phyloP scores from a whole-genome alignment of 208 protist genomes.

The Acanthamoeba royreba region DNA sequence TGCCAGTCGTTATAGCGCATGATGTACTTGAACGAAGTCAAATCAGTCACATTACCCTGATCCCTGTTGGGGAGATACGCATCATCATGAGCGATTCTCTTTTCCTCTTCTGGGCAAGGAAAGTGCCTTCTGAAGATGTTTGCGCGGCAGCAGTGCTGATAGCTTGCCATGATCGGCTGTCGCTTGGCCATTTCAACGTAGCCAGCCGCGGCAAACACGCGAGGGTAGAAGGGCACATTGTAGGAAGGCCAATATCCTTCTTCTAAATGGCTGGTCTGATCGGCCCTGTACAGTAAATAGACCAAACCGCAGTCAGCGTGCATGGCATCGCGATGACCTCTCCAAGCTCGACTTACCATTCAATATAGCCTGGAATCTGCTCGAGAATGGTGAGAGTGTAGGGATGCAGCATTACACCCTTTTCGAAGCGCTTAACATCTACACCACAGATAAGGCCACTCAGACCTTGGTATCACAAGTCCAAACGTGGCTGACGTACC shows the following conservation, averaged over 20 bases:
- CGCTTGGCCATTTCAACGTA: neutral
- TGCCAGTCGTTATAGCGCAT: conserved; percentile 63
- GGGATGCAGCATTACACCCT: neutral
- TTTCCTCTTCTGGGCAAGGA: neutral
- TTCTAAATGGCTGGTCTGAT: conserved; percentile 45
- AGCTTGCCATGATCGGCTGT: neutral
- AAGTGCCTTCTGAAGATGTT: neutral
- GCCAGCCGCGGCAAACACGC: conserved; percentile 53
- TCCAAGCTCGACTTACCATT: neutral
- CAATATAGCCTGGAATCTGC: conserved; percentile 59
- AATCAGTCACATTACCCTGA: conserved; percentile 46
- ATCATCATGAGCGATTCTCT: neutral
- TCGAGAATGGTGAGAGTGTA: conserved; percentile 61
- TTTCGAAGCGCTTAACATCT: neutral
- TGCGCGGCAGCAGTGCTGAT: neutral
- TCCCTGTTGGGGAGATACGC: conserved; percentile 62
- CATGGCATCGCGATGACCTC: too few relatives aligned
- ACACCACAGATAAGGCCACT: neutral
- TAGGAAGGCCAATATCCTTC: conserved; percentile 60
- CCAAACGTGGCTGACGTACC: neutral
- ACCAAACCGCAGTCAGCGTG: neutral
- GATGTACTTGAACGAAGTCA: conserved; percentile 50
- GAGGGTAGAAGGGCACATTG: conserved; percentile 63
- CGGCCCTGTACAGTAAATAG: neutral
- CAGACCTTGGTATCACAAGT: conserved; percentile 25